Base-by-base conservation (phyloP, 345 rosid genomes). In the Acer yangbiense region DNA sequence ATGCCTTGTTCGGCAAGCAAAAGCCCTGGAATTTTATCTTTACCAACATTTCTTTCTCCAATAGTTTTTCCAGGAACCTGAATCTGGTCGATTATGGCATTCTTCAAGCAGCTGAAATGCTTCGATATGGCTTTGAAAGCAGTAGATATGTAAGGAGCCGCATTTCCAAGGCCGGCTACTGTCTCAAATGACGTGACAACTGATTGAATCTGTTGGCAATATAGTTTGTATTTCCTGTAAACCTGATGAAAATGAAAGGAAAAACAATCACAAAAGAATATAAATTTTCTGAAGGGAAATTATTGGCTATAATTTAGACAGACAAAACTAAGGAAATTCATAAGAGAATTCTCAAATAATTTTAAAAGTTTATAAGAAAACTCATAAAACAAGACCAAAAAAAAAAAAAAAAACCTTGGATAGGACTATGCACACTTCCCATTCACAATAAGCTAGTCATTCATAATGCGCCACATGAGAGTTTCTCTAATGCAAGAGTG, bases 111-210 rank as follows among this genome's bases (percentile, higher is more conserved):
- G 43, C 81, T 72, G 27, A 86, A 86, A 75, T 86, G 83, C 68
- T 82, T 84, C 0, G 77, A 77, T 54, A 84, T 64, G 39, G 81
- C 82, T 63, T 84, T 86, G 79, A 86, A 68, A 27, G 81, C 82
- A 16, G 80, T 70, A 6, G 52, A 74, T 27, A 81, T 65, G 29
- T 84, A 84, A 4, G 89, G 89, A 35, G 85, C 84, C 3, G 87
- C 85, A 23, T 84, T 82, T 6, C 87, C 87, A 18, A 86, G 82
- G 20, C 89, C 87, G 0, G 89, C 69, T 18, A 84, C 89, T 50
- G 79, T 69, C 29, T 78, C 83, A 72, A 86, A 86, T 11, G 85
- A 86, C 35, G 85, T 79, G 14, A 86, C 78, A 39, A 84, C 78
- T 18, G 87, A 72, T 62, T 82, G 84, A 75, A 84, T 77, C 57